Percentiles rank a stretch among this genome's conserved stretches.
Evolutionary conservation across 768 basidiomycete species (phyloP).

Genomic region (Calocybe gangraenosa): DNA sequence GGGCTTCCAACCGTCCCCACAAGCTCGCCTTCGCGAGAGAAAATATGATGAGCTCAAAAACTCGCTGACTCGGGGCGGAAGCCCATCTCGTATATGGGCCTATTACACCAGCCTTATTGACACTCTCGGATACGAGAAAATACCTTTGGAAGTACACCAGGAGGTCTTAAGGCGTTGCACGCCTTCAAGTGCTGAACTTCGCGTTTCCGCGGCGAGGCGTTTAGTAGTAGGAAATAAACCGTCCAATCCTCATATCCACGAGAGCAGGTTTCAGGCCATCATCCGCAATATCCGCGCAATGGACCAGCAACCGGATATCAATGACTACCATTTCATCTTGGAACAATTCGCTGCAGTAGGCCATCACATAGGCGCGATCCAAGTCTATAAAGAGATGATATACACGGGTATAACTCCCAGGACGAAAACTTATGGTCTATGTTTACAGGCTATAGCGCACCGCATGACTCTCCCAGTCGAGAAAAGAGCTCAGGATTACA

Average conservation of each 20-base stretch:
- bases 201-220: slow-evolving; percentile 37
- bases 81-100: slow-evolving; percentile 58
- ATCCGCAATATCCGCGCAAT: slow-evolving; percentile 65
- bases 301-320: slow-evolving; percentile 43
- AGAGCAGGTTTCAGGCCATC: slow-evolving; percentile 61
- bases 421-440: slow-evolving; percentile 55
- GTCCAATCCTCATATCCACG: slow-evolving; percentile 48
- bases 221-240: slow-evolving; percentile 34
- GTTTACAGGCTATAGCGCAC: slow-evolving; percentile 67
- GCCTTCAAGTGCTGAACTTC: slow-evolving; percentile 40
- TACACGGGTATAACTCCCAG: slow-evolving; percentile 40
- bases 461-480: slow-evolving; percentile 59
- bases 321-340: slow-evolving; percentile 75
- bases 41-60: slow-evolving; percentile 25
- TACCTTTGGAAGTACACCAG: slow-evolving; percentile 68
- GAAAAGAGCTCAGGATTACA: slow-evolving; percentile 26
- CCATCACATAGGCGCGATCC: slow-evolving; percentile 55
- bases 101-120: slow-evolving; percentile 57
- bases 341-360: slow-evolving; percentile 75
- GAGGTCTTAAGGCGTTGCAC: slow-evolving; percentile 66
- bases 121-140: slow-evolving; percentile 37
- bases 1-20: slow-evolving; percentile 5
- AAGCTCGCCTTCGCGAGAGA: slow-evolving; percentile 10
- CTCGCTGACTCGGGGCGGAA: slow-evolving; percentile 28
- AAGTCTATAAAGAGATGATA: slow-evolving; percentile 59